A percentile compares a stretch with the other conserved stretches of the same genome.
phyloP scores from a whole-genome alignment of 148 eudicot species.

The Heliosperma pusillum region DNA sequence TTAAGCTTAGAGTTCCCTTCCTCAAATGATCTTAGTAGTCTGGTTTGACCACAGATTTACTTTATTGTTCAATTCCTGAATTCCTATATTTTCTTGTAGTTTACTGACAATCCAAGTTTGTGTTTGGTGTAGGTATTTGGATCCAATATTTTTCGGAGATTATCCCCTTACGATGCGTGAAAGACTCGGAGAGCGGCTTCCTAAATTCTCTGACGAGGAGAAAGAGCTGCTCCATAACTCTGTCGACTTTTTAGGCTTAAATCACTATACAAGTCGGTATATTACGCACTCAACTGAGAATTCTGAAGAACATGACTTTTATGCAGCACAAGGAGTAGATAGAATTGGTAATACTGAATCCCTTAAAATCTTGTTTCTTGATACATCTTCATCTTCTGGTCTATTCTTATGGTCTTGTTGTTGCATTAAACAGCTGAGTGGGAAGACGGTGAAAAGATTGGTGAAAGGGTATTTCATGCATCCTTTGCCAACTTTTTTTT shows the following conservation, averaged over 20 bases:
- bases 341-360: slow-evolving; percentile 49
- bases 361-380: not conserved
- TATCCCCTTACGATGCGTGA: slow-evolving; percentile 73
- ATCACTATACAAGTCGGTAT: slow-evolving; percentile 76
- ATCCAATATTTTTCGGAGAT: slow-evolving; percentile 73
- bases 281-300: slow-evolving; percentile 40
- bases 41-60: no score
- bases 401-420: slow-evolving; percentile 16
- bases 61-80: not conserved
- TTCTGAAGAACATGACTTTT: slow-evolving; percentile 40
- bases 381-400: no score
- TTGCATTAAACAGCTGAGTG: slow-evolving; percentile 57
- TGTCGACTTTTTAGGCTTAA: slow-evolving; percentile 68
- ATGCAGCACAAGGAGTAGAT: slow-evolving; percentile 54
- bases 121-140: slow-evolving; percentile 52
- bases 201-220: slow-evolving; percentile 56
- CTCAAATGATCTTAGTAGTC: no score
- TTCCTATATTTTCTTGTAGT: not conserved
- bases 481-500: slow-evolving; percentile 7
- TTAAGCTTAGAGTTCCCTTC: not conserved
- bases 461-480: slow-evolving; percentile 52
- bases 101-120: slow-evolving; percentile 4
- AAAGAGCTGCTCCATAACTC: slow-evolving; percentile 51
- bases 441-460: slow-evolving; percentile 66
- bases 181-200: slow-evolving; percentile 60